Evolutionary conservation across 176 grass and related monocot genomes (phyloP).

Genomic region (Phoenix dactylifera): DNA sequence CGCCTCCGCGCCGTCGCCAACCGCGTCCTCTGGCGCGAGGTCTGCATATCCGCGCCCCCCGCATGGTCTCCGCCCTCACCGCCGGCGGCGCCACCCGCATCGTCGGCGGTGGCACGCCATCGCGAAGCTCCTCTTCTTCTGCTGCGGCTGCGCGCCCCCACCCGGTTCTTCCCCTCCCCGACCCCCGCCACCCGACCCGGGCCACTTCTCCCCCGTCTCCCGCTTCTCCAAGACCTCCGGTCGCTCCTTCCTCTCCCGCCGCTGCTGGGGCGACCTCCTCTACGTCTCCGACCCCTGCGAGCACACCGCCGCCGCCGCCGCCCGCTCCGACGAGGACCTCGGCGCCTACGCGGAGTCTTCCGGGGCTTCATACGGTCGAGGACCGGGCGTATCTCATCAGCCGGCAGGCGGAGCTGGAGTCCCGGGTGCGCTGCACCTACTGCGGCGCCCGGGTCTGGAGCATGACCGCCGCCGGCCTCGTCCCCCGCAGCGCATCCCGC

Average conservation of each 20-base stretch:
- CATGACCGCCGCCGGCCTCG: constrained; percentile 54
- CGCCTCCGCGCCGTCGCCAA: constrained; percentile 42
- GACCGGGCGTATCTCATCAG: constrained; percentile 46
- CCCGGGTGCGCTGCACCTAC: constrained; percentile 53
- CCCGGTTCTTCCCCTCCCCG: constrained; percentile 13
- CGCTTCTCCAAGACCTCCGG: constrained; percentile 87
- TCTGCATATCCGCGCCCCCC: constrained; percentile 53
- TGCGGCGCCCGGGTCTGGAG: constrained; percentile 74
- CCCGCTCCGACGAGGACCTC: constrained; percentile 11
- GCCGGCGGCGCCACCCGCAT: constrained; percentile 17
- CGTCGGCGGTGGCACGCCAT: constrained; percentile 61
- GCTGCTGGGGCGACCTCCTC: constrained; percentile 56
- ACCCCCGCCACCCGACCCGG: neutral
- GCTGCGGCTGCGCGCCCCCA: constrained; percentile 35
- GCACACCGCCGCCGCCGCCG: constrained; percentile 23
- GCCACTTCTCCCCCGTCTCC: constrained; percentile 38
- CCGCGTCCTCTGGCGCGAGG: constrained; percentile 58
- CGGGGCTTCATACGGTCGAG: constrained; percentile 56
- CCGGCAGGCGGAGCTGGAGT: constrained; percentile 42
- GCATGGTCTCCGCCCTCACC: constrained; percentile 46
- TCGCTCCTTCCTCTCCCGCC: constrained; percentile 39
- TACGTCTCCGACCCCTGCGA: constrained; percentile 84
- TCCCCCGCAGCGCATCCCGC: constrained; percentile 42
- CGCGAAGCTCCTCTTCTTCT: constrained; percentile 60
- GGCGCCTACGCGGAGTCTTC: constrained; percentile 71